These are phyloP conservation scores for Gossypium ekmanianum DNA, from an alignment of 345 rosid genomes.

Conservation along the genomic window DNA sequence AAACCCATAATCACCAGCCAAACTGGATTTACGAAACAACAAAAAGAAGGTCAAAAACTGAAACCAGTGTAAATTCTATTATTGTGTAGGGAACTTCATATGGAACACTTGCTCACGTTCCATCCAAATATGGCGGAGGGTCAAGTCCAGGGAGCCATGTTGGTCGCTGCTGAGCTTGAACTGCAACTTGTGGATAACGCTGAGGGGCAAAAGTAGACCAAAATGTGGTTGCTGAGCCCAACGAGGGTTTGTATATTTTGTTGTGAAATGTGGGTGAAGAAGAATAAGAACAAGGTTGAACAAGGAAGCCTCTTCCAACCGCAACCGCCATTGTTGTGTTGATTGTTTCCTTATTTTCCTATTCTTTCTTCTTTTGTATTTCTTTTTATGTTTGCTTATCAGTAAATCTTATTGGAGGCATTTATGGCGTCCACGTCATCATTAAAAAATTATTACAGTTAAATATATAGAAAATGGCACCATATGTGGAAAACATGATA, in stretches of 20 bases:
- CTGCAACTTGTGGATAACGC: conserved; percentile 16
- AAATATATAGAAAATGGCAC: neutral
- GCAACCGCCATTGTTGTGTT: conserved; percentile 32
- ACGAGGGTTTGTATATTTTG: conserved; percentile 15
- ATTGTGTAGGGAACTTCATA: neutral
- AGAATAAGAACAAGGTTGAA: conserved; percentile 30
- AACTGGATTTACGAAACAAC: conserved; percentile 28
- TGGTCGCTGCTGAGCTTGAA: conserved; percentile 62
- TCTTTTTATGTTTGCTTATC: neutral
- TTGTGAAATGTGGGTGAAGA: conserved; percentile 15
- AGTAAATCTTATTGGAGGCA: conserved; percentile 9
- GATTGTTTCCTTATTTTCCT: conserved; percentile 18
- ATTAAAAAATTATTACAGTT: neutral
- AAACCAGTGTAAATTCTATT: neutral
- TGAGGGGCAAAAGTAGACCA: conserved; percentile 17
- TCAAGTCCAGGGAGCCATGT: conserved; percentile 96
- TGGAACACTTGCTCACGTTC: conserved; percentile 50
- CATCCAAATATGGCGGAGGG: conserved; percentile 83
- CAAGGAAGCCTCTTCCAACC: conserved; percentile 32
- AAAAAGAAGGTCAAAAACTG: neutral
- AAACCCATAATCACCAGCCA: conserved; percentile 87
- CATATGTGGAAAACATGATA: neutral
- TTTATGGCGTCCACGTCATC: neutral
- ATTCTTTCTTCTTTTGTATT: neutral
- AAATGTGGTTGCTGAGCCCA: conserved; percentile 11